These are phyloP conservation scores for Tylopilus sp. DNA, from an alignment of 768 basidiomycete species.

Conservation along the genomic window DNA sequence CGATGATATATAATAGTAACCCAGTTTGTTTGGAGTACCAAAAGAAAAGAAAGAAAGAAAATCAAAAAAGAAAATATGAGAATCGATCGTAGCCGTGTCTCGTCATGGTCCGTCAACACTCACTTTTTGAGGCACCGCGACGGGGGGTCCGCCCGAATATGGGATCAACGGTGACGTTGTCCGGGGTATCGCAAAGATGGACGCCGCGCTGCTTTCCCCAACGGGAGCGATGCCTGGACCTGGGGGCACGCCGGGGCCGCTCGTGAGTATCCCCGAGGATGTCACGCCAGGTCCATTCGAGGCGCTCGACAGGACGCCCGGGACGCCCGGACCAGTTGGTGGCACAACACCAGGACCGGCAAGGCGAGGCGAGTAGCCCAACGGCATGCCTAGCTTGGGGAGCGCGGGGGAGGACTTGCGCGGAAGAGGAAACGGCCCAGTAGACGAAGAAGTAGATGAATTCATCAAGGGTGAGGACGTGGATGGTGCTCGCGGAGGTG, in stretches of 20 bases:
- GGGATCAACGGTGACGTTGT: conserved; percentile 26
- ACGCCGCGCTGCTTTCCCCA: conserved; percentile 9
- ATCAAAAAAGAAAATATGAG: not conserved
- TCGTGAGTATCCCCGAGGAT: conserved; percentile 25
- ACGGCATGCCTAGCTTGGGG: conserved; percentile 27
- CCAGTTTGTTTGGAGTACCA: not conserved
- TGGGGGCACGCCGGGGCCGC: conserved; percentile 27
- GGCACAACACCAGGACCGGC: conserved; percentile 30
- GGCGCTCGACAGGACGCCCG: conserved; percentile 21
- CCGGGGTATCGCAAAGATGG: conserved; percentile 14
- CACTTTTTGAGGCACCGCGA: conserved; percentile 17
- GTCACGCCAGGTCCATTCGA: conserved; percentile 19
- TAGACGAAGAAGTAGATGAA: conserved; percentile 16
- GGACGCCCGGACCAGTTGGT: conserved; percentile 26
- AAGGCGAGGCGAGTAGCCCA: conserved; percentile 29
- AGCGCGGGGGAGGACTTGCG: conserved; percentile 28
- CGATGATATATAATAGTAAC: not conserved
- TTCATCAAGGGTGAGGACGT: conserved; percentile 22
- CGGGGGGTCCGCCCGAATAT: conserved; percentile 8
- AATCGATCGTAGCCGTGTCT: no score
- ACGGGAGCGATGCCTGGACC: conserved; percentile 25
- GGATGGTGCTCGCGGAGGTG: conserved; percentile 37
- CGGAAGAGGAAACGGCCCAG: conserved; percentile 17
- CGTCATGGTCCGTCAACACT: conserved; percentile 19
- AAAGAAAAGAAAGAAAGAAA: not conserved